A percentile compares a stretch with the other conserved stretches of the same genome.
Conservation (phyloP, 805 yeast species). For the Metschnikowia orientalis region DNA sequence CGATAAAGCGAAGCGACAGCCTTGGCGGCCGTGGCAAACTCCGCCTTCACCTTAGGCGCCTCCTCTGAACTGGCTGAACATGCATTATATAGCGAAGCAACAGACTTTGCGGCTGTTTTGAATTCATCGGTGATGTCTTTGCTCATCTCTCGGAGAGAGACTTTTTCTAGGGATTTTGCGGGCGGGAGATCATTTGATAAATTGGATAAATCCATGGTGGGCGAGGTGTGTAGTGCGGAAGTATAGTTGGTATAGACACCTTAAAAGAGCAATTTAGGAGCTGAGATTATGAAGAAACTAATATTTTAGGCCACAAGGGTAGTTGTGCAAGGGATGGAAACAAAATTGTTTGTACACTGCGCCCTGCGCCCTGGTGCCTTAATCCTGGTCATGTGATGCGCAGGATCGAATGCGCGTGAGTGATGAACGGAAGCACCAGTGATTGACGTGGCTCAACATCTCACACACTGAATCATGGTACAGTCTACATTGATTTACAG, state of each 20-base stretch:
- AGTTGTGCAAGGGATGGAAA: no score
- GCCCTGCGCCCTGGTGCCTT: no score
- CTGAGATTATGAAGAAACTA: no score
- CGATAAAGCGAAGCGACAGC: conserved; percentile 52
- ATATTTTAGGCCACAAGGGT: no score
- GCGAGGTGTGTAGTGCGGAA: no score
- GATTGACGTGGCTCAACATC: background rate
- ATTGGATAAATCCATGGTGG: conserved; percentile 58
- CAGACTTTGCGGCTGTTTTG: conserved; percentile 67
- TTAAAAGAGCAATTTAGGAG: no score
- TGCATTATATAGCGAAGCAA: conserved; percentile 46
- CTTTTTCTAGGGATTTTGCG: conserved; percentile 44
- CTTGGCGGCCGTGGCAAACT: conserved; percentile 40
- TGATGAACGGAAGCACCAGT: background rate
- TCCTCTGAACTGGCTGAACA: conserved; percentile 4
- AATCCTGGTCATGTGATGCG: no score
- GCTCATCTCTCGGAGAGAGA: conserved; percentile 45
- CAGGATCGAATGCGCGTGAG: no score
- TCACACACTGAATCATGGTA: conserved; percentile 42
- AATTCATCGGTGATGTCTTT: conserved; percentile 58
- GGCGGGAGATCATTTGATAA: conserved; percentile 53
- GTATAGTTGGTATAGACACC: no score
- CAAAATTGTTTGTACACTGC: no score
- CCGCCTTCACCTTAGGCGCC: conserved; percentile 13
- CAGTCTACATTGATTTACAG: conserved; percentile 63